phyloP scores from a whole-genome alignment of 2,329 filamentous ascomycete species.

The Metarhizium album region DNA sequence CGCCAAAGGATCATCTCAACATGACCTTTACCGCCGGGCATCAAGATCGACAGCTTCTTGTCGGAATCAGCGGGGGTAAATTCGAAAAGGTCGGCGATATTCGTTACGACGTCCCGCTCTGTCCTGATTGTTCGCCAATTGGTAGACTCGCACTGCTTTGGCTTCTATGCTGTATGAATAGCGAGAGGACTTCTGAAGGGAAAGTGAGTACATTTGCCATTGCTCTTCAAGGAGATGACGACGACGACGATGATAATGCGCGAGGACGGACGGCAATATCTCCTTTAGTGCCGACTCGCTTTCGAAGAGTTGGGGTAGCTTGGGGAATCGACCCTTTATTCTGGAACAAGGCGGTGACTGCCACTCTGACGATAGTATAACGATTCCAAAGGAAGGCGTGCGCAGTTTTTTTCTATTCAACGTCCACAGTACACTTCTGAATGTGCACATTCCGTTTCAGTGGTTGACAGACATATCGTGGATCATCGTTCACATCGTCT shows the following conservation, averaged over 20 bases:
- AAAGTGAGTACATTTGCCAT: not conserved
- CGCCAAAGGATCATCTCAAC: not conserved
- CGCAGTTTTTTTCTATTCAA: too few relatives aligned
- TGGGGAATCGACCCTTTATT: not conserved
- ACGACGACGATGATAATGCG: too few relatives aligned
- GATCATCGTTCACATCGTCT: too few relatives aligned
- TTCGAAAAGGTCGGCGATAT: not conserved
- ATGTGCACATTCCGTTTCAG: too few relatives aligned
- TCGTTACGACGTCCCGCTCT: constrained; percentile 1
- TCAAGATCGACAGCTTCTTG: not conserved
- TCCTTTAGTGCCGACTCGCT: not conserved
- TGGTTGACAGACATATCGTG: too few relatives aligned
- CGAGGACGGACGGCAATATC: not conserved
- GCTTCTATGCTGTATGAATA: constrained; percentile 1
- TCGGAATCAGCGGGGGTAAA: not conserved
- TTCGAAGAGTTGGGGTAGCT: not conserved
- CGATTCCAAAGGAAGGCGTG: not conserved
- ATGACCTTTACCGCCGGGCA: not conserved
- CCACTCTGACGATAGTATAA: not conserved
- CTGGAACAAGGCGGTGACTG: not conserved
- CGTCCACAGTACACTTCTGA: too few relatives aligned
- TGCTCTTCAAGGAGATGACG: not conserved
- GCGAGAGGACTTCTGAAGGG: not conserved
- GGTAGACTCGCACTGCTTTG: not conserved
- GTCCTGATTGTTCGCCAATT: not conserved